Evolutionary conservation across 2,329 filamentous ascomycete genomes (phyloP), one percentile per base, ranked within the genome.

Genomic region (Exophiala xenobiotica): DNA sequence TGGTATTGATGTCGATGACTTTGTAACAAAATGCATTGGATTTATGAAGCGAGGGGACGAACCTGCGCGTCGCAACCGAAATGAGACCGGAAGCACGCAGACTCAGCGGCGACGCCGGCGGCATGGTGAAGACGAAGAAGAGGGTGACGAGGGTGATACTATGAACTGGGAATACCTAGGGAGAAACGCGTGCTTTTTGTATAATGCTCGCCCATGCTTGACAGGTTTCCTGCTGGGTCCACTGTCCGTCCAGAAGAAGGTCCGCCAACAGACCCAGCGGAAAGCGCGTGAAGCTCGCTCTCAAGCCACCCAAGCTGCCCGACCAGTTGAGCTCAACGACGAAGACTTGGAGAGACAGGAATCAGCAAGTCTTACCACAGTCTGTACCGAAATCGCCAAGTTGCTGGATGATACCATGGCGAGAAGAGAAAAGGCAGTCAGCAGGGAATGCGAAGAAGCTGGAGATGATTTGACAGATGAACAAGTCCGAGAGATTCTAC

Each of bases 121-220:
- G 2, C 76, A 35, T 3, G 31, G n/a, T 16, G 31, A 76, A 6
- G 80, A 82, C 8, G 80, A 81, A 7, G 79, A 85, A 4, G 87
- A 87, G 1, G 82, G 78, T 1, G 70, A 76, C 6, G 81, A 86
- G 46, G 88, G 85, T 7, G 88, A 93, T 58, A 82, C 85, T 62
- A 78, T 92, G 65, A 88, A 95, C 64, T 99, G 93, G 93, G 81
- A 85, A 33, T 82, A 90, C 62, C 77, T 97, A 3, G 93, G 93
- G 2, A 81, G 82, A 9, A 82, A 82, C 52, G 90, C 88, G 0
- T 90, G 87, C 62, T 76, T 92, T 49, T 87, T 86, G 0, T 75
- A 81, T 63, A 87, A 88, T 54, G 74, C 79, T 19, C 83, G 92
- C 8, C 91, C 92, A 0, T 81, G 87, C 0, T 78, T 93, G 2